Conservation (phyloP, 2,329 filamentous ascomycete species). For the Exserohilum turcica region DNA sequence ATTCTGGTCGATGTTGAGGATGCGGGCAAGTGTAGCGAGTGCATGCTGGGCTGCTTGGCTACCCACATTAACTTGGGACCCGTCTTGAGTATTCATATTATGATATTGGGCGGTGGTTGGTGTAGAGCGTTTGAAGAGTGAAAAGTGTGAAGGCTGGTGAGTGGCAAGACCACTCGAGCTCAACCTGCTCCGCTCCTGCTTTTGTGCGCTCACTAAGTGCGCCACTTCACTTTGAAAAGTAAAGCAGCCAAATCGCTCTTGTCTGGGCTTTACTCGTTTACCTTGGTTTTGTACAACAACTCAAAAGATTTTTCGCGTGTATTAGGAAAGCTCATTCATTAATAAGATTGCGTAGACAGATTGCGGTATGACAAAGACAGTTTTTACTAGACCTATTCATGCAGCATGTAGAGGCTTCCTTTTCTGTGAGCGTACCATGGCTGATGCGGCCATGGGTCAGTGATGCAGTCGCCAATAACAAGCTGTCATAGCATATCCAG, state of each 20-base stretch:
- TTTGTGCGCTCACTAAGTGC: background rate
- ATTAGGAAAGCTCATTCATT: background rate
- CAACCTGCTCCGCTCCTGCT: background rate
- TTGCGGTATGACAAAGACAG: too few relatives aligned
- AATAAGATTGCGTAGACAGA: background rate
- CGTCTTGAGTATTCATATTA: background rate
- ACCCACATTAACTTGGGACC: background rate
- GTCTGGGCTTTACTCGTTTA: background rate
- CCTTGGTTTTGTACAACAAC: background rate
- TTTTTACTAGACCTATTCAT: too few relatives aligned
- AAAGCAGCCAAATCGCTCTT: background rate
- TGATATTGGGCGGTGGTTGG: background rate
- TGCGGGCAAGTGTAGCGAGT: background rate
- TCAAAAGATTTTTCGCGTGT: background rate
- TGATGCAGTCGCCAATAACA: too few relatives aligned
- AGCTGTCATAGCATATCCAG: too few relatives aligned
- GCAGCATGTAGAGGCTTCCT: too few relatives aligned
- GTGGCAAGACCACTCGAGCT: background rate
- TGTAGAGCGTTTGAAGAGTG: background rate
- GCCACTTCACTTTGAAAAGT: background rate
- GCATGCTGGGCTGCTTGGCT: background rate
- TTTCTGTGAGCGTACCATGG: too few relatives aligned
- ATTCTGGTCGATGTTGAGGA: conserved; percentile 1
- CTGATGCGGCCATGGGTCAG: too few relatives aligned
- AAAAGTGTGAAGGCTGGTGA: background rate